phyloP scores from a whole-genome alignment of 139 green algal species.

The Yamagishiella unicocca region DNA sequence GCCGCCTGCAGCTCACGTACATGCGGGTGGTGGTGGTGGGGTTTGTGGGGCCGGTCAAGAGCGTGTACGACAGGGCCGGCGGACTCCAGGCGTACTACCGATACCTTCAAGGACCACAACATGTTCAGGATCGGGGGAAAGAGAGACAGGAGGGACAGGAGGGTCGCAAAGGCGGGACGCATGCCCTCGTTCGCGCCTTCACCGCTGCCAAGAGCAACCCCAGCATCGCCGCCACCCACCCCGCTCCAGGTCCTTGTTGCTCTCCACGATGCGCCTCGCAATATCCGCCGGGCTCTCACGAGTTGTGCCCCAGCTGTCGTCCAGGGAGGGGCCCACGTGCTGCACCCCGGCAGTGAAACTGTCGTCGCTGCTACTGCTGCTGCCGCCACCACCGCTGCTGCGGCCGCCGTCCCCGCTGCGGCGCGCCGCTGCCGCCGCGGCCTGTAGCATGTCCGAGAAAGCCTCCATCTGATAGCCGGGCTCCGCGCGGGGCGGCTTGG shows the following conservation, averaged over 20 bases:
- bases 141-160: too few species aligned
- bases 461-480: slow-evolving; percentile 60
- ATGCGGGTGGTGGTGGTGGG: too few species aligned
- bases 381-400: not conserved
- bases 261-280: slow-evolving; percentile 47
- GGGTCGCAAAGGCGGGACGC: too few species aligned
- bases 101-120: too few species aligned
- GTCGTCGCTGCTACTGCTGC: not conserved
- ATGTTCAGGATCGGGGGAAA: too few species aligned
- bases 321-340: slow-evolving; percentile 20
- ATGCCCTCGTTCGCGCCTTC: too few species aligned
- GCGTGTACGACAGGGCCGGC: too few species aligned
- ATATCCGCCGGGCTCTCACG: slow-evolving; percentile 53
- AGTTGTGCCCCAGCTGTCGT: slow-evolving; percentile 53
- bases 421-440: not conserved
- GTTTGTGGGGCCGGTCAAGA: too few species aligned
- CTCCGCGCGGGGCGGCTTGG: not conserved
- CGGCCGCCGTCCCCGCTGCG: not conserved
- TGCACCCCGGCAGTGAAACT: slow-evolving; percentile 31
- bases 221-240: not conserved
- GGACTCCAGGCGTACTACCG: too few species aligned
- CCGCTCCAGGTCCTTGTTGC: slow-evolving; percentile 23
- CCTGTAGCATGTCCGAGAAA: slow-evolving; percentile 47
- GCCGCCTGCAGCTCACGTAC: not conserved
- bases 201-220: too few species aligned